Evolutionary conservation across 768 basidiomycete species (phyloP).

Genomic region (Termitomyces sp.): DNA sequence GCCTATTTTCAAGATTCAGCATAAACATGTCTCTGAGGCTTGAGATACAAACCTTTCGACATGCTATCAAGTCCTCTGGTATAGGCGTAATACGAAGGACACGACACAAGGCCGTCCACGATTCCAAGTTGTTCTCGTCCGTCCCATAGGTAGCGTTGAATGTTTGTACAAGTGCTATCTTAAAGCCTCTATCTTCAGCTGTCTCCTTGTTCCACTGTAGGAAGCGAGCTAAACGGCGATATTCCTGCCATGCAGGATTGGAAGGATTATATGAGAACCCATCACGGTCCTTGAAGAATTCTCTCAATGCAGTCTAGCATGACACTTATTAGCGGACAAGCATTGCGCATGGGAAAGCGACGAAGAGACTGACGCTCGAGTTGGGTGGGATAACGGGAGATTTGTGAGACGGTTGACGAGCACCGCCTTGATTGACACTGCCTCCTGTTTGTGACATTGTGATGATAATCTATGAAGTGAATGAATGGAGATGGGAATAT

Average conservation of each 20-base stretch:
- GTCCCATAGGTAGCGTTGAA: constrained; percentile 30
- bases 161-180: constrained; percentile 22
- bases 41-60: constrained; percentile 15
- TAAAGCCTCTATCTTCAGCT: constrained; percentile 16
- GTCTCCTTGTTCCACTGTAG: constrained; percentile 13
- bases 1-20: constrained; percentile 12
- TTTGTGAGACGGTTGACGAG: neutral
- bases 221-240: constrained; percentile 16
- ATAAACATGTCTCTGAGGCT: no score
- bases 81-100: constrained; percentile 20
- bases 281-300: constrained; percentile 17
- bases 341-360: no score
- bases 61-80: constrained; percentile 19
- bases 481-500: neutral
- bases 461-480: no score
- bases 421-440: neutral
- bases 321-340: no score
- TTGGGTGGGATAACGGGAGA: no score
- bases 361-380: neutral
- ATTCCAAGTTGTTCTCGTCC: constrained; percentile 20
- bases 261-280: constrained; percentile 17
- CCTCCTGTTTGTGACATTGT: neutral
- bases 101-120: constrained; percentile 23
- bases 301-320: neutral
- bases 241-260: constrained; percentile 19